Evolutionary conservation across 106 monocot species (phyloP), one percentile per base, ranked within the genome.

Genomic region (Chionographis japonica): DNA sequence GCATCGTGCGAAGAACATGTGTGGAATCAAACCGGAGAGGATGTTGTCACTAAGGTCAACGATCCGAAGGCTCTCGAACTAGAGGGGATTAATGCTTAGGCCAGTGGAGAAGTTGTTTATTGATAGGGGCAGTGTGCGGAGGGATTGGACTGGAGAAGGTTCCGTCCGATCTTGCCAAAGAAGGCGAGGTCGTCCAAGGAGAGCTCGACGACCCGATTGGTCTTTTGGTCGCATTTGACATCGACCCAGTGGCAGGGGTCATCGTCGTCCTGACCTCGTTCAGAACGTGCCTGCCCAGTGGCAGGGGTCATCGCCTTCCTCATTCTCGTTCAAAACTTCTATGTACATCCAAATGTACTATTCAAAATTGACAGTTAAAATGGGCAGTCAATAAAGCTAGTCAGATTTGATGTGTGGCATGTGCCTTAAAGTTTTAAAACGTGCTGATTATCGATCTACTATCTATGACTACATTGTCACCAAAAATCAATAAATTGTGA

Each of bases 201-300:
- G 63, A 94, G 77, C 16, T 71, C 78, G 13, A 63, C 35, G 60
- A 94, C 93, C 20, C 84, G 89, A 63, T 70, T 56, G 16, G 72
- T 66, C 2, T 4, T 54, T 0, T 84, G 77, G 60, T 90, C 81
- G 79, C 93, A 94, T 40, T 58, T 72, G 62, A 94, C 82, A 50
- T 79, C 86, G 66, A 40, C 12, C 93, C 93, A 94, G 42, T n/a
- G 27, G 77, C 93, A 94, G n/a, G 93, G 86, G 72, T 53, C 37
- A 37, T 81, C 63, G 79, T 86, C 93, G 73, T 94, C 86, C 79
- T 90, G n/a, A 94, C 86, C 72, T 94, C 93, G 69, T 94, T n/a
- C n/a, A n/a, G n/a, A n/a, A n/a, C n/a, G n/a, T n/a, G n/a, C n/a
- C n/a, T n/a, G n/a, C n/a, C n/a, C n/a, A n/a, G n/a, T n/a, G n/a